phyloP scores from a whole-genome alignment of 148 eudicot species.

The Silene conica region DNA sequence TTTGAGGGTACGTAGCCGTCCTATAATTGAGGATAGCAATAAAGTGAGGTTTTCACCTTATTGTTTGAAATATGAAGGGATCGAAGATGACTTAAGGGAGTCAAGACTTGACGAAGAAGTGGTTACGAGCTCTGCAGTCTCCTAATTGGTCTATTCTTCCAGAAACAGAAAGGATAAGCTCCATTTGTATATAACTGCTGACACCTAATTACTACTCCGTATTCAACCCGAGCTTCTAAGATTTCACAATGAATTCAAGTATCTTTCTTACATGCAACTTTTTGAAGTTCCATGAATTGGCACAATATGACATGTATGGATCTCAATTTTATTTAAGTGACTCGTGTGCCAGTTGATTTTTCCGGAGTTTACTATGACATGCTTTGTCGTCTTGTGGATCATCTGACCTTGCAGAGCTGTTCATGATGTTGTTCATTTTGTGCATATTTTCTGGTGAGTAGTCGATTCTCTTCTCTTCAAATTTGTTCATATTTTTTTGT shows the following conservation, averaged over 20 bases:
- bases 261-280: too few species aligned
- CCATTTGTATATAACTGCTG: slow-evolving; percentile 30
- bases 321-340: too few species aligned
- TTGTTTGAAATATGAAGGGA: slow-evolving; percentile 61
- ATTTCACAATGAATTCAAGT: too few species aligned
- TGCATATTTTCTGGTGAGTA: not conserved
- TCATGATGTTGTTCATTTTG: not conserved
- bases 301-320: too few species aligned
- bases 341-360: too few species aligned
- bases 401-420: too few species aligned
- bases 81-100: slow-evolving; percentile 57
- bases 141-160: slow-evolving; percentile 84
- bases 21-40: slow-evolving; percentile 74
- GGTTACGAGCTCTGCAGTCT: slow-evolving; percentile 78
- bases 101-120: slow-evolving; percentile 68
- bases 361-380: too few species aligned
- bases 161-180: slow-evolving; percentile 42
- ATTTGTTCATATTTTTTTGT: too few species aligned
- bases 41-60: slow-evolving; percentile 79
- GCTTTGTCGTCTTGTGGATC: too few species aligned
- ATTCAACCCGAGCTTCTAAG: not conserved
- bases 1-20: slow-evolving; percentile 74
- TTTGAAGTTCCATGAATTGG: too few species aligned
- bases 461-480: not conserved
- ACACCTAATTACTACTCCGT: slow-evolving; percentile 17